A percentile compares a stretch with the other conserved stretches of the same genome.
Evolutionary conservation across 2,329 filamentous ascomycete species (phyloP).

Genomic region (Xylariaceae sp.): DNA sequence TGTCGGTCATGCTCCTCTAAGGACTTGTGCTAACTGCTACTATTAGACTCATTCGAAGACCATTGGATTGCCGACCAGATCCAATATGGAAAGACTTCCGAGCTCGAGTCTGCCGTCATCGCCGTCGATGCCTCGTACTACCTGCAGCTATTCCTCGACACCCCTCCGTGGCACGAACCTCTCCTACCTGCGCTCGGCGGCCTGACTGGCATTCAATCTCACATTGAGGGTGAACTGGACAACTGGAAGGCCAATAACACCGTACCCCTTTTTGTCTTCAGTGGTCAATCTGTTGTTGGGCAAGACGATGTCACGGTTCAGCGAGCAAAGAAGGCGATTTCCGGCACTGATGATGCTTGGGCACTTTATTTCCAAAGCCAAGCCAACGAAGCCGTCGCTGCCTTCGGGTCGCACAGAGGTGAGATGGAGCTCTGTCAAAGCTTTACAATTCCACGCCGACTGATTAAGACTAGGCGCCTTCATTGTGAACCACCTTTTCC

Average conservation of each 20-base stretch:
- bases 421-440: constrained; percentile 16
- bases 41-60: constrained; percentile 34
- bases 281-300: constrained; percentile 75
- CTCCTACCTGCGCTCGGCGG: constrained; percentile 87
- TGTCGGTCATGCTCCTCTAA: background rate
- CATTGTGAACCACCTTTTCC: constrained; percentile 67
- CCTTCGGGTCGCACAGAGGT: constrained; percentile 80
- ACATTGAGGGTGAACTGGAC: constrained; percentile 73
- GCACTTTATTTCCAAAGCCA: constrained; percentile 76
- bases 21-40: constrained; percentile 13
- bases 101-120: constrained; percentile 70
- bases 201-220: constrained; percentile 71
- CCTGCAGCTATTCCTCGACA: constrained; percentile 71
- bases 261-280: constrained; percentile 85
- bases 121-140: constrained; percentile 90
- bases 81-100: constrained; percentile 53
- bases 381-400: constrained; percentile 73
- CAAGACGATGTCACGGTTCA: constrained; percentile 67
- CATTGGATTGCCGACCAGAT: constrained; percentile 35
- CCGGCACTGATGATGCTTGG: constrained; percentile 78
- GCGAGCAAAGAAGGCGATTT: constrained; percentile 60
- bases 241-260: constrained; percentile 66
- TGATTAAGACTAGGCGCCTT: constrained; percentile 56
- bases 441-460: background rate
- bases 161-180: constrained; percentile 70